A percentile compares a stretch with the other conserved stretches of the same genome.
phyloP scores from a whole-genome alignment of 2,329 filamentous ascomycete genomes.

The Graphilbum fragrans region DNA sequence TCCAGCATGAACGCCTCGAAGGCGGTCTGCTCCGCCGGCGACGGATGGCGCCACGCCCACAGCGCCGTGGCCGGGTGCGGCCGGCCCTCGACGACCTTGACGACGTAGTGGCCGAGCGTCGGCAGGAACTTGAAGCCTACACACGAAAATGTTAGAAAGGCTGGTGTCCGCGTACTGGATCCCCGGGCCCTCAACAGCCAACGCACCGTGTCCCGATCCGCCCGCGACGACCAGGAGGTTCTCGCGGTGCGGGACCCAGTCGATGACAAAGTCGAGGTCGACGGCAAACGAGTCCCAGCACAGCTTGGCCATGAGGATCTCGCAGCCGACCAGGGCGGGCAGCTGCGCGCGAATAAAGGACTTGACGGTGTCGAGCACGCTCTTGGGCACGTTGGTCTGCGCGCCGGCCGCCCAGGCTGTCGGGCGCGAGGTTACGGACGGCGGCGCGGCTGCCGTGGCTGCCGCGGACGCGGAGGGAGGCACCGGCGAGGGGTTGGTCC shows the following conservation, averaged over 20 bases:
- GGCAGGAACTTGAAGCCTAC: slow-evolving; percentile 3
- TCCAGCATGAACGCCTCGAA: background rate
- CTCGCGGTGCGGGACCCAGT: background rate
- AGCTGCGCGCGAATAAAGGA: background rate
- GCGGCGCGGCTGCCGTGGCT: background rate
- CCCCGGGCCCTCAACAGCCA: no score
- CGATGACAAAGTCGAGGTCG: slow-evolving; percentile 2
- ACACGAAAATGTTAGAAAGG: background rate
- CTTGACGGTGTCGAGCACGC: background rate
- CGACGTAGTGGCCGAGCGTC: background rate
- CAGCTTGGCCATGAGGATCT: slow-evolving; percentile 1
- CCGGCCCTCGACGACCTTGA: background rate
- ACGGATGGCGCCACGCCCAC: slow-evolving; percentile 1
- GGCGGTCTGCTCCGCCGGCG: background rate
- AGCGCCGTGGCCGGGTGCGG: background rate
- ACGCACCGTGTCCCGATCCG: slow-evolving; percentile 1
- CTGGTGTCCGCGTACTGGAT: no score
- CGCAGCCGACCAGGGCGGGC: slow-evolving; percentile 1
- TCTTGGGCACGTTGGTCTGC: background rate
- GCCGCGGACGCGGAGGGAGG: background rate
- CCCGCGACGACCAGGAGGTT: background rate
- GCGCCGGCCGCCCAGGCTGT: background rate
- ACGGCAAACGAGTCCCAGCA: slow-evolving; percentile 2
- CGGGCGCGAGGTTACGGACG: background rate
- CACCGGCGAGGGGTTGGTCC: background rate